Evolutionary conservation across 305 asterid species (phyloP), one percentile per base, ranked within the genome.

Genomic region (Fraxinus latifolia): DNA sequence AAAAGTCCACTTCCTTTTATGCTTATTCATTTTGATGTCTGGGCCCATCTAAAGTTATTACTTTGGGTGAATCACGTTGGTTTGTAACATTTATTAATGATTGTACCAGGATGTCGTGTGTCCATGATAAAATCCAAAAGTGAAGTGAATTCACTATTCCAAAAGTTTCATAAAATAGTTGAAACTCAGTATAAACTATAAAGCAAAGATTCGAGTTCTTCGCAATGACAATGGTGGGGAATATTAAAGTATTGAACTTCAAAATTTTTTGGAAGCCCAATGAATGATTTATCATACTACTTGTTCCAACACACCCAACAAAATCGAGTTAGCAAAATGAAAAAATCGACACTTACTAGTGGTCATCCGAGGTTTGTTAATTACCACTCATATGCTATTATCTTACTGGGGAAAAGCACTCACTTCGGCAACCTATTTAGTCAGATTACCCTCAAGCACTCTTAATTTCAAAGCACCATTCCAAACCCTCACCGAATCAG

Each of bases 331-430:
- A 12, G 53, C 15, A 2, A 0, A 42, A 12, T n/a, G 3, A 42
- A 42, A 42, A 1, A 67, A 6, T 42, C 0, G 15, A 42, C 53
- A 42, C 53, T 42, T 42, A 12, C n/a, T 42, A 9, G n/a, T 2
- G n/a, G 23, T 8, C 15, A 6, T 50, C 31, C 21, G 6, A 3
- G 44, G 27, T 50, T 44, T 17, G 4, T 29, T 44, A 25, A 42
- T 34, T 19, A 9, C 15, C 0, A 25, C 29, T 25, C 39, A 76
- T 7, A 44, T 47, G 27, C n/a, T 55, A 5, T n/a, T 55, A 53
- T 77, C 7, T 9, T 55, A 78, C 53, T 84, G 21, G 78, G 81
- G 58, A 7, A 68, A 84, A 77, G 67, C 55, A 3, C 53, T 81
- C 7, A 4, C 39, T 6, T 58, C 23, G 5, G 9, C 21, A 15